Percentiles rank a stretch among this genome's conserved stretches.
These are phyloP conservation scores for Sphaerosporella brunnea DNA, from an alignment of 495 filamentous ascomycete genomes.

Conservation along the genomic window DNA sequence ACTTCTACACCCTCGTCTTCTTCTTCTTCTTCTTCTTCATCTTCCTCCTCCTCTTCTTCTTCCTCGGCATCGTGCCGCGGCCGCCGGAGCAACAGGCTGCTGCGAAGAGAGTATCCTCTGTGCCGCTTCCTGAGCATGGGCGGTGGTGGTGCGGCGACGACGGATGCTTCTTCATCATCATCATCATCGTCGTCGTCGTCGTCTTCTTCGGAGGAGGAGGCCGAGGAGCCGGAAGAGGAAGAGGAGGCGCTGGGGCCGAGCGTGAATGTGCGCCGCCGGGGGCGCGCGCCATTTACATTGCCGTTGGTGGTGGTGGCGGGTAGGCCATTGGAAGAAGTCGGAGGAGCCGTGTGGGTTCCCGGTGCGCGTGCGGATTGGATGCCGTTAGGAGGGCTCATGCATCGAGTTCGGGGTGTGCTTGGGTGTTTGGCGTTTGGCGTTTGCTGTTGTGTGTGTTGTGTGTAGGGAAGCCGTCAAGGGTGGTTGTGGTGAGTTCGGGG, in stretches of 20 bases:
- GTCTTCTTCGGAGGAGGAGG: neutral
- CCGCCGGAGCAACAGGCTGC: neutral
- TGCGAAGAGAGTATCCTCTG: conserved; percentile 1
- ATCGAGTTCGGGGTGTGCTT: no score
- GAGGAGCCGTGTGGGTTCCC: neutral
- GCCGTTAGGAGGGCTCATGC: conserved; percentile 5
- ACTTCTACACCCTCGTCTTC: neutral
- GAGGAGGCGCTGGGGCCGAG: no score
- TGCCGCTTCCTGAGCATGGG: neutral
- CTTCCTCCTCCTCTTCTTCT: neutral
- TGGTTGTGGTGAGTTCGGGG: no score
- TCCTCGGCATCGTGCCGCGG: neutral
- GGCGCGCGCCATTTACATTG: neutral
- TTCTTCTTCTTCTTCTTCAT: neutral
- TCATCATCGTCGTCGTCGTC: neutral
- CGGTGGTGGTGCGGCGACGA: neutral
- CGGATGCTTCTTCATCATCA: neutral
- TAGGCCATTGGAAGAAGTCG: neutral
- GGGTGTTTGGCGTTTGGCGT: no score
- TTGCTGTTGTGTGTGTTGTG: no score
- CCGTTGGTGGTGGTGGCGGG: neutral
- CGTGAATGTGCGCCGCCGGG: neutral
- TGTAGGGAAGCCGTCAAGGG: no score
- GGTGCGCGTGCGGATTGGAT: neutral
- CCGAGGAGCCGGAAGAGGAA: neutral